Conservation (phyloP, 768 basidiomycete species). For the Boletus rubescentipes region DNA sequence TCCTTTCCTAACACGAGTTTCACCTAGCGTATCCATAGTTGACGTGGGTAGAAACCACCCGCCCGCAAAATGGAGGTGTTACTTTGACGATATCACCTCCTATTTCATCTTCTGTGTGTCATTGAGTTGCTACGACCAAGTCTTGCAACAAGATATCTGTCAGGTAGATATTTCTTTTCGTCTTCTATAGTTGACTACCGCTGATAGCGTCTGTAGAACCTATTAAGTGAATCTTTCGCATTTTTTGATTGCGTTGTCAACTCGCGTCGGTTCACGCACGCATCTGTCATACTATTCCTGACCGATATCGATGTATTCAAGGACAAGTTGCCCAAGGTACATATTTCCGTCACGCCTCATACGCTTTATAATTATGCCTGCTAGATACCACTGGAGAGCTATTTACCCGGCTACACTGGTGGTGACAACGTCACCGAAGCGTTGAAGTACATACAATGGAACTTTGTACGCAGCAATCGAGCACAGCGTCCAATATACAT, state of each 20-base stretch:
- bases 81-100: not conserved
- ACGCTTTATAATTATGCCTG: not conserved
- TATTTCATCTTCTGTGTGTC: constrained; percentile 1
- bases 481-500: not conserved
- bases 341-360: not conserved
- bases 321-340: constrained; percentile 3
- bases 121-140: not conserved
- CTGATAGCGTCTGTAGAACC: not conserved
- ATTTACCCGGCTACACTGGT: not conserved
- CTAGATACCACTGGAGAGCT: not conserved
- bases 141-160: not conserved
- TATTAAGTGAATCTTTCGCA: not conserved
- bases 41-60: not conserved
- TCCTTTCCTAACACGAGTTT: not conserved
- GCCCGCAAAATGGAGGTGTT: not conserved
- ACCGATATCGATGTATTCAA: not conserved
- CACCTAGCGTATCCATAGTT: not conserved
- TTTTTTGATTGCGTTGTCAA: not conserved
- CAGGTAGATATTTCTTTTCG: not conserved
- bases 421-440: not conserved
- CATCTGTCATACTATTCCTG: not conserved
- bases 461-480: not conserved
- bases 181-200: not conserved
- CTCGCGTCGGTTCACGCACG: not conserved
- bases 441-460: not conserved